Evolutionary conservation across 2,329 filamentous ascomycete species (phyloP), one percentile per base, ranked within the genome.

Genomic region (Pseudogymnoascus sp.): DNA sequence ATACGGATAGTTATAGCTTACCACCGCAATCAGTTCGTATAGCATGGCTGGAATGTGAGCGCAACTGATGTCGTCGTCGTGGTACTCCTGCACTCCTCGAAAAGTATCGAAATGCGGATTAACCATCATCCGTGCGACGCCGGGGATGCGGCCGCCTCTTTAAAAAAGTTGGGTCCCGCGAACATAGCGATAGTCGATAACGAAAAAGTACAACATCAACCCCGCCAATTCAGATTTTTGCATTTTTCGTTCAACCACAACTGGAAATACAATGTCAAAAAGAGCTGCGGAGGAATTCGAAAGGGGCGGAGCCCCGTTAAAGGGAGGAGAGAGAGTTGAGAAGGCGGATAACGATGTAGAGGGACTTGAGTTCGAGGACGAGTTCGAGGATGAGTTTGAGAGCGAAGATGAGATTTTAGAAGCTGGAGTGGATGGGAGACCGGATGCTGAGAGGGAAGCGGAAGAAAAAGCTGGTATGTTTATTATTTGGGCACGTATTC

Each of bases 1-100:
- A n/a, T 14, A 12, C 6, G 58, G 35, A 41, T 14, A 37, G 57
- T 14, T 38, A 58, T 38, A 9, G 78, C 88, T 71, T 78, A 97
- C 94, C 77, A 97, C 88, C 75, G 90, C 94, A 76, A 99, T 94
- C 72, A 97, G 80, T 80, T 99, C 94, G 81, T 99, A 99, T 78
- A 99, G 80, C 94, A 99, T 97, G 33, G 22, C 36, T 58, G 36
- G 38, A 38, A 20, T 37, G 57, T 58, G 57, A 39, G 57, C 33
- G 33, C 20, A 37, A 37, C 36, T 36, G 57, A 37, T 39, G 33
- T 58, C 57, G 57, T 38, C 57, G 57, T 38, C 35, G 18, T 28
- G 8, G 57, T 25, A 2, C 8, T 15, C 57, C 18, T 37, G 20
- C 14, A 39, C 57, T 37, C 57, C n/a, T 53, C 25, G 28, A 33